Evolutionary conservation across 306 rosid species (phyloP), one percentile per base, ranked within the genome.

Genomic region (Pachyrhizus erosus): DNA sequence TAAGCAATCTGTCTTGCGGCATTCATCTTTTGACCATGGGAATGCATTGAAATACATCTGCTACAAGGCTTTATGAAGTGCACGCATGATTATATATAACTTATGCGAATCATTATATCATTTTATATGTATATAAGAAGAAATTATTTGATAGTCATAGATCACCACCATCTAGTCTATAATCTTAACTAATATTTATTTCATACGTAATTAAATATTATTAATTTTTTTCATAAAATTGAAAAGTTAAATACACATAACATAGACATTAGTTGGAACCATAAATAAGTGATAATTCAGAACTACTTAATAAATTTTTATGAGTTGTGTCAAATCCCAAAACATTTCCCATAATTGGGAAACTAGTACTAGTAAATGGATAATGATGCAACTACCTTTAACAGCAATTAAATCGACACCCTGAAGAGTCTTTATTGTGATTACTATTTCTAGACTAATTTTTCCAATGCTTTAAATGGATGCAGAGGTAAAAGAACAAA

Each of bases 401-500:
- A 14, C 9, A 57, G 20, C 43, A 57, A 61, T 84, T 81, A 26
- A 21, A 13, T 18, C 5, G 57, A 40, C 55, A 76, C 39, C 2
- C 3, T 15, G 29, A 67, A 64, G 73, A 82, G 78, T 80, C 82
- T 67, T 49, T 82, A 81, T 15, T 58, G 68, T 91, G 91, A 81
- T 73, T 33, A 12, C 37, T 79, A 20, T 49, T 68, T 70, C 49
- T 37, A 23, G 57, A 78, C 70, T 80, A 81, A 84, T 69, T 76
- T 88, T 85, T 88, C 23, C 42, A 84, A 90, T 82, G 71, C 86
- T 80, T 78, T 87, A 77, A 77, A 85, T 91, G 81, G 87, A 33
- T 86, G 93, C 93, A 96, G 94, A 88, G 89, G 87, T 68, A 92
- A 81, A 89, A 17, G 75, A 49, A 85, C 80, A 62, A 89, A 91